Percentiles rank a stretch among this genome's conserved stretches.
These are phyloP conservation scores for Farysia itapuensis DNA, from an alignment of 1,284 basidiomycete species.

Conservation along the genomic window DNA sequence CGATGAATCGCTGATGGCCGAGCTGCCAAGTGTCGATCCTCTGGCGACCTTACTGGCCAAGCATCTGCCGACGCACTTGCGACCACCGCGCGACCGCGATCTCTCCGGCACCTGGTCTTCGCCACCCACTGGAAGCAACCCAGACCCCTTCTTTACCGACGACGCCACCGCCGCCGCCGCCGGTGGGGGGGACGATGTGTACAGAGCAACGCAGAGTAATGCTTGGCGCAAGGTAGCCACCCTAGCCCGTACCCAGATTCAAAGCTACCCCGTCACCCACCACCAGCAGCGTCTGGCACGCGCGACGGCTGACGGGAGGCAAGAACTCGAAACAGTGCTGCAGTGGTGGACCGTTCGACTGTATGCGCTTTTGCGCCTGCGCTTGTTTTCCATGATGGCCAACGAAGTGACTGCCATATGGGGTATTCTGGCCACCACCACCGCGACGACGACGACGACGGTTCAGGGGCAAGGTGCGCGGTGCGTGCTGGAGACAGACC, in stretches of 20 bases:
- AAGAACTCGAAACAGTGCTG: slow-evolving; percentile 2
- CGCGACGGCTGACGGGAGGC: not conserved
- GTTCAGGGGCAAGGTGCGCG: too few relatives aligned
- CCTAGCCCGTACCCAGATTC: slow-evolving; percentile 6
- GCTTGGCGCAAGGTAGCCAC: slow-evolving; percentile 30
- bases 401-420: slow-evolving; percentile 23
- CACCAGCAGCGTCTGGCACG: not conserved
- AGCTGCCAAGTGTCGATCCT: slow-evolving; percentile 29
- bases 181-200: not conserved
- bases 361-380: slow-evolving; percentile 25
- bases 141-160: slow-evolving; percentile 9
- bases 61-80: slow-evolving; percentile 23
- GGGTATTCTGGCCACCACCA: slow-evolving; percentile 4
- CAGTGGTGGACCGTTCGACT: slow-evolving; percentile 39
- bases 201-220: slow-evolving; percentile 8
- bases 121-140: slow-evolving; percentile 1
- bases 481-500: too few relatives aligned
- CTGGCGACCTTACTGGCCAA: slow-evolving; percentile 27
- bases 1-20: slow-evolving; percentile 10
- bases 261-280: not conserved
- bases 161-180: not conserved
- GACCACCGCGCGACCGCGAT: slow-evolving; percentile 18
- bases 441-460: not conserved
- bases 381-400: slow-evolving; percentile 21
- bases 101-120: slow-evolving; percentile 15